Evolutionary conservation across 2,329 filamentous ascomycete species (phyloP).

Genomic region (Tetracladium maxilliforme): DNA sequence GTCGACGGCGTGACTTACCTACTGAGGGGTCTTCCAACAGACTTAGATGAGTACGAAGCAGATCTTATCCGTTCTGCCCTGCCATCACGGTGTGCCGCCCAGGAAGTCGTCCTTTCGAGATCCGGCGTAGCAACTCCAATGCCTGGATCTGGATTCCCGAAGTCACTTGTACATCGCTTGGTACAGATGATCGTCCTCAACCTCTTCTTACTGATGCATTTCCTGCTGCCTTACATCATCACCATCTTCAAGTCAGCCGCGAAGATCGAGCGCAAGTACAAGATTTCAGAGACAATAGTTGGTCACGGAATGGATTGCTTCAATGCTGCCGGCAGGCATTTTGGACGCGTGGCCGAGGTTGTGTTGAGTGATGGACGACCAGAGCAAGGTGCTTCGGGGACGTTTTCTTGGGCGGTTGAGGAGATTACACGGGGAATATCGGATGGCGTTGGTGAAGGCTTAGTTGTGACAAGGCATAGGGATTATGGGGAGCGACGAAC

Average conservation of each 20-base stretch:
- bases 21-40: constrained; percentile 42
- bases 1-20: constrained; percentile 49
- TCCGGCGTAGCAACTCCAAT: constrained; percentile 9
- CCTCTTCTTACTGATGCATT: constrained; percentile 41
- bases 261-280: constrained; percentile 50
- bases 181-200: constrained; percentile 41
- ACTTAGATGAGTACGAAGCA: constrained; percentile 39
- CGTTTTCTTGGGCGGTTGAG: no score
- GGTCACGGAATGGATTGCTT: constrained; percentile 32
- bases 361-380: no score
- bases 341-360: no score
- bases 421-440: no score
- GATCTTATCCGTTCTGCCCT: constrained; percentile 34
- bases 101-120: no score
- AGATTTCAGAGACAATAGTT: constrained; percentile 43
- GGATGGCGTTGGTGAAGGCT: no score
- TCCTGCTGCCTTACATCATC: constrained; percentile 46
- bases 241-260: constrained; percentile 36
- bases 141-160: constrained; percentile 10
- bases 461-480: no score
- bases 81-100: constrained; percentile 21
- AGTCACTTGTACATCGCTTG: constrained; percentile 41
- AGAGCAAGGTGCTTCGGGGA: no score
- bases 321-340: no score
- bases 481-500: no score